A percentile compares a stretch with the other conserved stretches of the same genome.
phyloP scores from a whole-genome alignment of 345 rosid species.

The Gossypium raimondii region DNA sequence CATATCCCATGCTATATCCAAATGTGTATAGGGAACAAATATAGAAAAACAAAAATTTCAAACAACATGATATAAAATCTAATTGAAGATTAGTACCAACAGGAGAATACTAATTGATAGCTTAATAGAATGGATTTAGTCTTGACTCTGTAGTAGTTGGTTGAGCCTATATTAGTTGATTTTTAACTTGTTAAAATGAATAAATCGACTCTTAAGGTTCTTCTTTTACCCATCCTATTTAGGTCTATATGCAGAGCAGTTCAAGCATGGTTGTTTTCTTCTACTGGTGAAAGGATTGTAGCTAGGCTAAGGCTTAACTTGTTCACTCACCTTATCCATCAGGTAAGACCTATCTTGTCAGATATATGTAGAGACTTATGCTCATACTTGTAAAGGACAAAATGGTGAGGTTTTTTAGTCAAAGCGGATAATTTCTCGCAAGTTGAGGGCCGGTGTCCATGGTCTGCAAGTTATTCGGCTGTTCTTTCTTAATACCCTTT shows the following conservation, averaged over 20 bases:
- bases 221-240: not conserved
- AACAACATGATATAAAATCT: no score
- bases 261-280: slow-evolving; percentile 55
- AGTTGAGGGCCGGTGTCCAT: not conserved
- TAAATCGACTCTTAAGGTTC: not conserved
- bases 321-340: slow-evolving; percentile 51
- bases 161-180: not conserved
- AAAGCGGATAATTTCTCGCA: not conserved
- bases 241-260: slow-evolving; percentile 54
- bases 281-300: slow-evolving; percentile 61
- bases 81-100: no score
- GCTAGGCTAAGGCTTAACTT: slow-evolving; percentile 55
- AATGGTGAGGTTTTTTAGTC: no score
- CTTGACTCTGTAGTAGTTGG: not conserved
- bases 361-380: not conserved
- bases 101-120: no score
- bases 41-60: no score
- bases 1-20: no score
- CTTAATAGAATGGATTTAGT: no score
- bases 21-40: no score
- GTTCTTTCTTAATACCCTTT: no score
- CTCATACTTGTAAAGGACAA: no score
- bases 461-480: not conserved
- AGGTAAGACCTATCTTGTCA: slow-evolving; percentile 30
- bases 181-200: not conserved